Evolutionary conservation across 495 filamentous ascomycete species (phyloP).

Genomic region (Lophium mytilinum): DNA sequence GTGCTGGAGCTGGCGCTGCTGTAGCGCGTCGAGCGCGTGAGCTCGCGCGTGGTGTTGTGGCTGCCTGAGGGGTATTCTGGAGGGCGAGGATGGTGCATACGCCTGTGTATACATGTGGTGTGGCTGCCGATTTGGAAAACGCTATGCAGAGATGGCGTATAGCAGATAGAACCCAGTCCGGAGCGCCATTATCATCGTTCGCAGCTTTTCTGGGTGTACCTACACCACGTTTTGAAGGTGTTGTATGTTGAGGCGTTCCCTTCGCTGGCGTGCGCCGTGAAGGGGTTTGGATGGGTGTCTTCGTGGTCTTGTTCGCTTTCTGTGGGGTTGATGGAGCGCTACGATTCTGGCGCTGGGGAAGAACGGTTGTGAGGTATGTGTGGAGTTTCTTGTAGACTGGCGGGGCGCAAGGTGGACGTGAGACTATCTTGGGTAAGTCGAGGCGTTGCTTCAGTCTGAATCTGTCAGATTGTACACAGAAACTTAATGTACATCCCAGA

Average conservation of each 20-base stretch:
- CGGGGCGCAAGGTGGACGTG: conserved; percentile 75
- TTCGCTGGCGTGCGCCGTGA: conserved; percentile 9
- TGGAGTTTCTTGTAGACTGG: conserved; percentile 79
- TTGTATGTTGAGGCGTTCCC: conserved; percentile 22
- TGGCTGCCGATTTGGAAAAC: conserved; percentile 47
- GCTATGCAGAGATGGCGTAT: conserved; percentile 58
- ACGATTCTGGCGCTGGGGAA: conserved; percentile 38
- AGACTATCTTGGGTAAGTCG: conserved; percentile 72
- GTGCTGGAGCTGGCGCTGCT: neutral
- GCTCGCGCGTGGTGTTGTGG: conserved; percentile 5
- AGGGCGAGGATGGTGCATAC: conserved; percentile 43
- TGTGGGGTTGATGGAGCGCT: conserved; percentile 14
- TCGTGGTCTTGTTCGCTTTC: neutral
- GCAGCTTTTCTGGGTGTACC: neutral
- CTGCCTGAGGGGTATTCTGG: conserved; percentile 4
- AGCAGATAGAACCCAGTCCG: conserved; percentile 57
- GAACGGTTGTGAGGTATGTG: conserved; percentile 64
- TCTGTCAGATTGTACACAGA: neutral
- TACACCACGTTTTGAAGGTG: conserved; percentile 12
- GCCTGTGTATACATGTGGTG: conserved; percentile 59
- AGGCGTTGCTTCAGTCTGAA: conserved; percentile 70
- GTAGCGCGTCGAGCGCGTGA: conserved; percentile 15
- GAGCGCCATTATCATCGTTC: conserved; percentile 25
- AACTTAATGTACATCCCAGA: too few species aligned
- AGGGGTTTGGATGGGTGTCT: conserved; percentile 5